phyloP scores from a whole-genome alignment of 148 eudicot species.

The Bassia scoparia region DNA sequence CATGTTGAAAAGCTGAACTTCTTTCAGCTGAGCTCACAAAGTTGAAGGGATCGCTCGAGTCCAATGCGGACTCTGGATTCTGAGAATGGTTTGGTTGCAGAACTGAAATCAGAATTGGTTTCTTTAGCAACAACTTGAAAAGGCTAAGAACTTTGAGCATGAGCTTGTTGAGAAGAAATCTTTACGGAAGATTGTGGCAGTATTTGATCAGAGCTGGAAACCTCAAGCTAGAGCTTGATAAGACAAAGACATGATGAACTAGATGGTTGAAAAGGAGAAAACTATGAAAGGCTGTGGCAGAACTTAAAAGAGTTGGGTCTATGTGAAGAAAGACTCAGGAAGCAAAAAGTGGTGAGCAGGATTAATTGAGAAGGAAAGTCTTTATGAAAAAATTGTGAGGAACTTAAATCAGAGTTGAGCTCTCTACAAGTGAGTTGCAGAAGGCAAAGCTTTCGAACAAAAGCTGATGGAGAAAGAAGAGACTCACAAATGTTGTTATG shows the following conservation, averaged over 20 bases:
- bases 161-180: slow-evolving; percentile 49
- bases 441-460: slow-evolving; percentile 42
- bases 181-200: slow-evolving; percentile 33
- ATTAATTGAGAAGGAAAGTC: slow-evolving; percentile 45
- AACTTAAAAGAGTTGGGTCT: slow-evolving; percentile 44
- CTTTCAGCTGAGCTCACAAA: slow-evolving; percentile 64
- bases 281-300: slow-evolving; percentile 14
- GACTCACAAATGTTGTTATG: slow-evolving; percentile 35
- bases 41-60: slow-evolving; percentile 64
- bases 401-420: slow-evolving; percentile 47
- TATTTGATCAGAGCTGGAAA: slow-evolving; percentile 54
- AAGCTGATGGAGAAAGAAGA: slow-evolving; percentile 51
- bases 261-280: slow-evolving; percentile 26
- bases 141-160: slow-evolving; percentile 42
- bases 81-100: slow-evolving; percentile 42
- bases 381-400: slow-evolving; percentile 36
- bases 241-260: slow-evolving; percentile 42
- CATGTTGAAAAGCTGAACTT: slow-evolving; percentile 59
- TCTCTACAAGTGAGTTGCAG: slow-evolving; percentile 47
- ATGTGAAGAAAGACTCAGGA: slow-evolving; percentile 52
- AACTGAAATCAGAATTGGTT: slow-evolving; percentile 54
- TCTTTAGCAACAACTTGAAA: slow-evolving; percentile 52
- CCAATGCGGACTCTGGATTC: slow-evolving; percentile 44
- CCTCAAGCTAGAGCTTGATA: slow-evolving; percentile 50
- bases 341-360: slow-evolving; percentile 50